phyloP scores from a whole-genome alignment of 805 yeast genomes.

The Barnettozyma salicaria region DNA sequence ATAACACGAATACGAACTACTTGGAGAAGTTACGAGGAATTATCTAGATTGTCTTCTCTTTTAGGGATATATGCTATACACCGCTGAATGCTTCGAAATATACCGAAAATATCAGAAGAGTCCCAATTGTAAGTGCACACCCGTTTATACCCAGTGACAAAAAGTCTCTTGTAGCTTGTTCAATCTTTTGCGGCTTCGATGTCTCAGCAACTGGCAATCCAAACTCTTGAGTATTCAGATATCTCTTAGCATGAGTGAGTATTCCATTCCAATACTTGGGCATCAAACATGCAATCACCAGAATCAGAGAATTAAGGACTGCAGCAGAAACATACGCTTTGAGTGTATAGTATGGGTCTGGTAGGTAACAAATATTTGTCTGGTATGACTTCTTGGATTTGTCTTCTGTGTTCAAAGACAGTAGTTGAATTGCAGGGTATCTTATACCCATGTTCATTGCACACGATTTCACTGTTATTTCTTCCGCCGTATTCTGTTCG shows the following conservation, averaged over 20 bases:
- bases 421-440: slow-evolving; percentile 79
- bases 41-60: slow-evolving; percentile 8
- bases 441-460: slow-evolving; percentile 91
- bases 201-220: slow-evolving; percentile 21
- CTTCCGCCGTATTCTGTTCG: slow-evolving; percentile 41
- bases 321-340: slow-evolving; percentile 29
- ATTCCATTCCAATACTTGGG: slow-evolving; percentile 26
- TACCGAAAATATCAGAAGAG: slow-evolving; percentile 14
- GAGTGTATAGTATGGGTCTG: slow-evolving; percentile 44
- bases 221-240: not conserved
- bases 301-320: slow-evolving; percentile 15
- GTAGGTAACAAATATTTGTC: slow-evolving; percentile 51
- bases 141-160: slow-evolving; percentile 13
- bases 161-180: slow-evolving; percentile 10
- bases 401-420: slow-evolving; percentile 47
- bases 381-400: slow-evolving; percentile 26
- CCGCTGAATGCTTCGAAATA: slow-evolving; percentile 20
- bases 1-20: slow-evolving; percentile 38
- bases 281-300: slow-evolving; percentile 24
- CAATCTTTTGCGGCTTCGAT: slow-evolving; percentile 2
- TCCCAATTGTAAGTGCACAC: slow-evolving; percentile 10
- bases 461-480: slow-evolving; percentile 81
- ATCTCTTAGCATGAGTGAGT: slow-evolving; percentile 4
- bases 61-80: not conserved
- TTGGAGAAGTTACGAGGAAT: slow-evolving; percentile 22